A percentile compares a stretch with the other conserved stretches of the same genome.
These are phyloP conservation scores for Atkinsonella texensis DNA, from an alignment of 2,329 filamentous ascomycete genomes.

Conservation along the genomic window DNA sequence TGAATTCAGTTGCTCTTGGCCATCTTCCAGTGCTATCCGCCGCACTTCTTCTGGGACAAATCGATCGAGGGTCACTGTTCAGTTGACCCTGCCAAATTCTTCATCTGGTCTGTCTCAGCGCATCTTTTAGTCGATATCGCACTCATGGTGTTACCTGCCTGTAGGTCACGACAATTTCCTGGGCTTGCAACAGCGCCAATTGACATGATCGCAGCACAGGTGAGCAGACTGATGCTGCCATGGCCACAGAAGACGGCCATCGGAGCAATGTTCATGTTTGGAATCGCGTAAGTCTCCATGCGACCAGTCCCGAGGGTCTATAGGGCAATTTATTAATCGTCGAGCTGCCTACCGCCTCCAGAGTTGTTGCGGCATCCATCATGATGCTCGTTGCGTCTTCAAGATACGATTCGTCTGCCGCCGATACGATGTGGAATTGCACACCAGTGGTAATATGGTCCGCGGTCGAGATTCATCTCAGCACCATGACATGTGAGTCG, in stretches of 20 bases:
- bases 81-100: conserved; percentile 6
- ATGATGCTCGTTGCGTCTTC: not conserved
- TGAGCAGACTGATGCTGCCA: not conserved
- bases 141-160: not conserved
- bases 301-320: not conserved
- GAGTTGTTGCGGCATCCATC: not conserved
- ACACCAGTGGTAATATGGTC: not conserved
- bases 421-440: conserved; percentile 1
- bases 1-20: not conserved
- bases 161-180: not conserved
- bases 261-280: conserved; percentile 1
- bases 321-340: not conserved
- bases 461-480: conserved; percentile 3
- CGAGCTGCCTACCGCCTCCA: not conserved
- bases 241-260: conserved; percentile 1
- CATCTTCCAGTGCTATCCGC: not conserved
- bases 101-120: not conserved
- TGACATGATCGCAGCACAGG: not conserved
- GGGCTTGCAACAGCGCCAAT: no score
- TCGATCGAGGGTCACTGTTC: conserved; percentile 3
- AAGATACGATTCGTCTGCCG: not conserved
- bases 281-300: not conserved
- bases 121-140: not conserved
- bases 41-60: conserved; percentile 4
- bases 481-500: not conserved